Conservation (phyloP, 2,329 filamentous ascomycete species). For the Talaromyces sp. region DNA sequence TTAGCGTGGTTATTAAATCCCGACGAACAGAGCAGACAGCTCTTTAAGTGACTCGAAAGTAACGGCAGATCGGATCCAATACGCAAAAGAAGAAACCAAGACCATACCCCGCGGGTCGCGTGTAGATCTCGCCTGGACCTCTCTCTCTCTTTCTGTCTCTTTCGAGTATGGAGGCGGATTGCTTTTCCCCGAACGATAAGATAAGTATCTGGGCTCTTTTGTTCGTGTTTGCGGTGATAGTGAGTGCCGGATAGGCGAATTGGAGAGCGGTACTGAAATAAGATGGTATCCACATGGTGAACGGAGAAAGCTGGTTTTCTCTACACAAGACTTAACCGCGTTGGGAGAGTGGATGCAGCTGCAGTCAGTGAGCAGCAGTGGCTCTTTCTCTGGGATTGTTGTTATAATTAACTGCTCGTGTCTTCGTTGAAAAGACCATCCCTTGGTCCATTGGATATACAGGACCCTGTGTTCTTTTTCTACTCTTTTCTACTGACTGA, state of each 20-base stretch:
- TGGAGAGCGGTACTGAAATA: not conserved
- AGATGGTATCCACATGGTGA: not conserved
- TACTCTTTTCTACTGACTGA: not conserved
- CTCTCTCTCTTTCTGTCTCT: not conserved
- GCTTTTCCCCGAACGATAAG: not conserved
- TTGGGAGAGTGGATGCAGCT: constrained; percentile 9
- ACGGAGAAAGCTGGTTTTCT: not conserved
- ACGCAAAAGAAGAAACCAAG: constrained; percentile 10
- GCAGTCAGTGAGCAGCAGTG: not conserved
- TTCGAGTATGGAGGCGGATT: not conserved
- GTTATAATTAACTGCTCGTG: not conserved
- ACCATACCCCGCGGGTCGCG: not conserved
- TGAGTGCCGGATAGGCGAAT: not conserved
- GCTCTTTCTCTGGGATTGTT: not conserved
- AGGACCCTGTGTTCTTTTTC: not conserved
- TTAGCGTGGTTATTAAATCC: not conserved
- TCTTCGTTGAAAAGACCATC: not conserved
- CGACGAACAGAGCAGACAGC: not conserved
- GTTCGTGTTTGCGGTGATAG: not conserved
- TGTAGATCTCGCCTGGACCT: not conserved
- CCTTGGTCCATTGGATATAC: not conserved
- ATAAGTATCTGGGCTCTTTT: not conserved
- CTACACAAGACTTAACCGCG: not conserved
- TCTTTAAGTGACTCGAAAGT: not conserved
- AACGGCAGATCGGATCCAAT: not conserved